A percentile compares a stretch with the other conserved stretches of the same genome.
These are phyloP conservation scores for Datura wrightii DNA, from an alignment of 257 asterid species.

Conservation along the genomic window DNA sequence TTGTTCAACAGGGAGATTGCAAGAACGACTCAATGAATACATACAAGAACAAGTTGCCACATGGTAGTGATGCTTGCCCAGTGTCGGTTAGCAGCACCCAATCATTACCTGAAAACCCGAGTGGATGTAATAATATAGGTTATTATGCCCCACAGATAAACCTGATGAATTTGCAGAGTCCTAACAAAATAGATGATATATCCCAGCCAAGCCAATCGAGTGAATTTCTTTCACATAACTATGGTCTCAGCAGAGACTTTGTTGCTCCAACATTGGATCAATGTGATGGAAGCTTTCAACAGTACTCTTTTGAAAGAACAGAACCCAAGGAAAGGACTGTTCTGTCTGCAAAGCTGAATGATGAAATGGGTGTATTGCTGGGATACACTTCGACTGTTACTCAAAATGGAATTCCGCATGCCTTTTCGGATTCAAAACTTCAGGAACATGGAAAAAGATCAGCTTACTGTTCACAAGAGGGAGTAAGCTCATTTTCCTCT, in stretches of 20 bases:
- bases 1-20: conserved; percentile 45
- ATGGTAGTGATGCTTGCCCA: conserved; percentile 47
- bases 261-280: conserved; percentile 44
- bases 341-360: conserved; percentile 43
- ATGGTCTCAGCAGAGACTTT: conserved; percentile 35
- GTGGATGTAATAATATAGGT: conserved; percentile 38
- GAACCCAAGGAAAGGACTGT: conserved; percentile 39
- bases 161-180: conserved; percentile 37
- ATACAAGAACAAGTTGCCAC: conserved; percentile 38
- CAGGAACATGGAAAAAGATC: conserved; percentile 62
- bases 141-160: conserved; percentile 38
- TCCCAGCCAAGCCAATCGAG: conserved; percentile 42
- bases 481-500: conserved; percentile 52
- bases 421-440: conserved; percentile 72
- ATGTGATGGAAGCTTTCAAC: conserved; percentile 37
- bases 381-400: conserved; percentile 41
- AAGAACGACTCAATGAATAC: conserved; percentile 35
- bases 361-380: conserved; percentile 44
- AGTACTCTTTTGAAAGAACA: conserved; percentile 43
- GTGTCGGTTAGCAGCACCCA: conserved; percentile 36
- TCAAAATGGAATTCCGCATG: conserved; percentile 62
- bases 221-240: conserved; percentile 41
- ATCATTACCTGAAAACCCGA: conserved; percentile 43
- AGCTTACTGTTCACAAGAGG: conserved; percentile 58
- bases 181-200: conserved; percentile 37